Evolutionary conservation across 2,329 filamentous ascomycete species (phyloP), one percentile per base, ranked within the genome.

Genomic region (Knufia petricola): DNA sequence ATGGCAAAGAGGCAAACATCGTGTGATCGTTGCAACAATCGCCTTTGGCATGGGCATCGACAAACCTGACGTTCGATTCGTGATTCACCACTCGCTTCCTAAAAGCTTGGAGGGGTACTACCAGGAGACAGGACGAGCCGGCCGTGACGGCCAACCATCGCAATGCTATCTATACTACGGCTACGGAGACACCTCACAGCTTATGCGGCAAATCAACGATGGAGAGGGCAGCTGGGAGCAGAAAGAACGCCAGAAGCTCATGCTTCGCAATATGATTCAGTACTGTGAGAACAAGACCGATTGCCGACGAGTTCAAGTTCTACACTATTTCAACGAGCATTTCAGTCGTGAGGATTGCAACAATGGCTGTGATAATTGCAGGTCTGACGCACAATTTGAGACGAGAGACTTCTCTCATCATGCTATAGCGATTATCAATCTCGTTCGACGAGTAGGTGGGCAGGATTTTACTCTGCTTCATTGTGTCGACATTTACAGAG

Each of bases 21-120:
- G 95, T 57, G 85, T 98, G 28, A 94, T 98, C 37, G 92, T 98
- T 43, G 94, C 92, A 17, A 98, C 92, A 0, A 96, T 98, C 64
- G 92, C 92, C 20, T 98, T 98, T 63, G 92, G 92, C 4, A 98
- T 98, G 92, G 92, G 92, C n/a, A 98, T 98, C 56, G 92, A 98
- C 70, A 98, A 98, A 65, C 79, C 89, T 0, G 85, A 98, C 63
- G 92, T 98, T 41, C 85, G 92, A 23, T 98, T 94, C 63, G 92
- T 98, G 28, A 87, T 98, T 34, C 94, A 98, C 62, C 84, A 94
- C 60, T 85, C 82, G 37, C 74, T 98, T 4, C 92, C 92, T 1
- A 96, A 98, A 66, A 95, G 87, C 59, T 71, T 98, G 47, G 92
- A 98, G 67, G 92, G 92, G 0, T 98, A 98, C 65, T 98, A 98